These are phyloP conservation scores for Solanum hybrid DNA, from an alignment of 305 asterid genomes.

Conservation along the genomic window DNA sequence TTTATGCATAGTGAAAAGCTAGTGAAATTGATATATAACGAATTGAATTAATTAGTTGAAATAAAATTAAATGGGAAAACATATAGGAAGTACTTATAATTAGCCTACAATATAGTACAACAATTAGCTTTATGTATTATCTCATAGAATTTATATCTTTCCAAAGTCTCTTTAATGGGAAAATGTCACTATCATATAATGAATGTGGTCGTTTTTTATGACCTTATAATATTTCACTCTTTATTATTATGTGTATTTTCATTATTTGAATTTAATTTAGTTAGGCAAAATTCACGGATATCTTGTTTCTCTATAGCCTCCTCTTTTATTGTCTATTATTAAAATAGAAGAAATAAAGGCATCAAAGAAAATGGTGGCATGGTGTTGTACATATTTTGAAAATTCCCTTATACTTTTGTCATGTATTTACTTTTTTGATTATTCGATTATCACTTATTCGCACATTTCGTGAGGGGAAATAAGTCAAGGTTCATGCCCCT, in stretches of 20 bases:
- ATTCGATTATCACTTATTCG: background rate
- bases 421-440: background rate
- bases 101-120: background rate
- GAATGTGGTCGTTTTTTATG: constrained; percentile 12
- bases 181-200: constrained; percentile 43
- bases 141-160: background rate
- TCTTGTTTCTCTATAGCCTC: constrained; percentile 11
- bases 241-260: background rate
- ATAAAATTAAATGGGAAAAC: constrained; percentile 1
- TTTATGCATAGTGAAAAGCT: constrained; percentile 8
- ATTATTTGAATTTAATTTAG: constrained; percentile 19
- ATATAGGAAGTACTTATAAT: constrained; percentile 4
- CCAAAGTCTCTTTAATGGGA: constrained; percentile 14
- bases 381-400: background rate
- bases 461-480: background rate
- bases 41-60: background rate
- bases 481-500: background rate
- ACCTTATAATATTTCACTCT: background rate
- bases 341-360: constrained; percentile 16
- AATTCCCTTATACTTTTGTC: background rate
- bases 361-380: background rate
- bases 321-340: constrained; percentile 12
- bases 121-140: background rate
- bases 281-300: constrained; percentile 41
- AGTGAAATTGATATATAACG: background rate